phyloP scores from a whole-genome alignment of 352 stramenopile species.

The Phytophthora sp. region DNA sequence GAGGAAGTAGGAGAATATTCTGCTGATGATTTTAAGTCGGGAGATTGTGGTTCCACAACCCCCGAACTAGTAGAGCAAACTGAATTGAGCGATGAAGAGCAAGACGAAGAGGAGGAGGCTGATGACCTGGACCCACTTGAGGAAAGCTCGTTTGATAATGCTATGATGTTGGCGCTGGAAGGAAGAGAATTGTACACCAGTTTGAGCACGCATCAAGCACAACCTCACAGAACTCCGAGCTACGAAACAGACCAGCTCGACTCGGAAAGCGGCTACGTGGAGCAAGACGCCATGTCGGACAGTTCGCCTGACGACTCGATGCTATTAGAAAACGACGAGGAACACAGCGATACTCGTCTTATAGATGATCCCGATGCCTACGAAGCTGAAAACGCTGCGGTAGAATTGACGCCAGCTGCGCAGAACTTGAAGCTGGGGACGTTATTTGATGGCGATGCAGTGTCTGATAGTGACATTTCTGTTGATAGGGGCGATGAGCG shows the following conservation, averaged over 20 bases:
- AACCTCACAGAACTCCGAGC: slow-evolving; percentile 1
- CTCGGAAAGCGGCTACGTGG: slow-evolving; percentile 10
- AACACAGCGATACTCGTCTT: background rate
- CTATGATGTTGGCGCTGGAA: slow-evolving; percentile 20
- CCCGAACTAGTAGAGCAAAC: background rate
- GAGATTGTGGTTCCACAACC: background rate
- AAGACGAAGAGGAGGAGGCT: background rate
- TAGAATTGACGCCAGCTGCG: background rate
- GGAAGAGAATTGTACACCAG: slow-evolving; percentile 12
- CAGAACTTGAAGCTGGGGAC: slow-evolving; percentile 1
- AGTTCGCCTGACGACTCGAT: slow-evolving; percentile 19
- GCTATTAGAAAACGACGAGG: background rate
- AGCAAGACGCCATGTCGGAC: slow-evolving; percentile 9
- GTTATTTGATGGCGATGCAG: slow-evolving; percentile 11
- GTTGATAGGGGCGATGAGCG: background rate
- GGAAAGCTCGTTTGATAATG: slow-evolving; percentile 29
- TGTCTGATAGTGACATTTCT: slow-evolving; percentile 10
- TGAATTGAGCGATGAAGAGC: slow-evolving; percentile 13
- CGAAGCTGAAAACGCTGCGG: background rate
- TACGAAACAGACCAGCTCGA: slow-evolving; percentile 14
- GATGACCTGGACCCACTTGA: slow-evolving; percentile 23
- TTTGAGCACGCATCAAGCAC: background rate
- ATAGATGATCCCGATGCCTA: background rate
- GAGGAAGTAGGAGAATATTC: slow-evolving; percentile 24
- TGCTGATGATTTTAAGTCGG: slow-evolving; percentile 18